phyloP scores from a whole-genome alignment of 192 early-diverging fungal species.

The Umbelopsis isabellina region DNA sequence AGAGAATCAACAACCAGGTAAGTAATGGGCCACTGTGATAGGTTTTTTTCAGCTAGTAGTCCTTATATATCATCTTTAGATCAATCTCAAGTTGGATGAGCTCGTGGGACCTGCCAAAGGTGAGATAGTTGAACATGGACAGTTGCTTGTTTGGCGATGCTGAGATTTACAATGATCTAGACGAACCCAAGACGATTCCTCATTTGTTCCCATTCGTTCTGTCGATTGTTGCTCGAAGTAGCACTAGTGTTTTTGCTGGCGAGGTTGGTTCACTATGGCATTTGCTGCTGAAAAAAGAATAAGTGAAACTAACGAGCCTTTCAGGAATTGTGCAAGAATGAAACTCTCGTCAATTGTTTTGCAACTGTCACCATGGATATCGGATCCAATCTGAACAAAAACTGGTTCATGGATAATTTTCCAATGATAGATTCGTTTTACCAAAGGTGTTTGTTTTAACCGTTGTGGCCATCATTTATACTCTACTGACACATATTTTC shows the following conservation, averaged over 20 bases:
- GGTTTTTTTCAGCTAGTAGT: neutral
- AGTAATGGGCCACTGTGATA: neutral
- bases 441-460: neutral
- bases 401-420: constrained; percentile 7
- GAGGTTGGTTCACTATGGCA: neutral
- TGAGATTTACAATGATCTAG: neutral
- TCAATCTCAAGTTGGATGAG: neutral
- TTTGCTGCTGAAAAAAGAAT: too few relatives aligned
- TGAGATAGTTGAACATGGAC: neutral
- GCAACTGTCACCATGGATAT: constrained; percentile 6
- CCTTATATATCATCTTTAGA: neutral
- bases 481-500: neutral
- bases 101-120: neutral
- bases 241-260: constrained; percentile 16
- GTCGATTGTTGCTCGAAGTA: neutral
- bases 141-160: neutral
- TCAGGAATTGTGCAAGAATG: constrained; percentile 8
- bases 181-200: constrained; percentile 1
- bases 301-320: too few relatives aligned
- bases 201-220: constrained; percentile 7
- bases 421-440: neutral
- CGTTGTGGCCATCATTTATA: neutral
- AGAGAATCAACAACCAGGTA: constrained; percentile 4
- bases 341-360: constrained; percentile 5
- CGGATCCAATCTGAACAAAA: constrained; percentile 3